phyloP scores from a whole-genome alignment of 352 stramenopile genomes.

The Phytophthora tentaculata region DNA sequence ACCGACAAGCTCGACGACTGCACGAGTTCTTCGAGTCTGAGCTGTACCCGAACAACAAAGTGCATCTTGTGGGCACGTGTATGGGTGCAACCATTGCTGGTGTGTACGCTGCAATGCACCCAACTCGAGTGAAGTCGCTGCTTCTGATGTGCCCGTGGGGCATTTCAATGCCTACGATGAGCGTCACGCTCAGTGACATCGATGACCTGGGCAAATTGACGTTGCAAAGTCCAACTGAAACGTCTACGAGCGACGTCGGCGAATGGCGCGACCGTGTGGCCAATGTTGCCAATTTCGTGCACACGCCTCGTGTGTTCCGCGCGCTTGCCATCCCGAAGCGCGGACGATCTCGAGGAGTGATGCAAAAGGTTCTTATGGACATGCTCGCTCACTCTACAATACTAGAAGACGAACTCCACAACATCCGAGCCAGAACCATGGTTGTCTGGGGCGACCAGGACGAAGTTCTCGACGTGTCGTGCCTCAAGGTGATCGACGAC shows the following conservation, averaged over 20 bases:
- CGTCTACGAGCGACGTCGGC: slow-evolving; percentile 43
- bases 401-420: slow-evolving; percentile 64
- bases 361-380: slow-evolving; percentile 70
- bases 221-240: slow-evolving; percentile 60
- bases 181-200: slow-evolving; percentile 55
- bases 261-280: slow-evolving; percentile 27
- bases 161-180: slow-evolving; percentile 66
- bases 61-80: slow-evolving; percentile 72
- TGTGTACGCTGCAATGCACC: slow-evolving; percentile 68
- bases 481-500: slow-evolving; percentile 60
- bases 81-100: slow-evolving; percentile 78
- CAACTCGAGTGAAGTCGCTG: slow-evolving; percentile 58
- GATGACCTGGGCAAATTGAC: slow-evolving; percentile 58
- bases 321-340: slow-evolving; percentile 34
- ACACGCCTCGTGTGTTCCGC: slow-evolving; percentile 38
- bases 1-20: slow-evolving; percentile 57
- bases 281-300: slow-evolving; percentile 34
- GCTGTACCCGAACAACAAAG: slow-evolving; percentile 53
- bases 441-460: slow-evolving; percentile 77
- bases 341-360: slow-evolving; percentile 35
- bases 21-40: slow-evolving; percentile 64
- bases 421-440: slow-evolving; percentile 57
- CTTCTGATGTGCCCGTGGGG: slow-evolving; percentile 74
- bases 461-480: slow-evolving; percentile 65
- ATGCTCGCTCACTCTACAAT: slow-evolving; percentile 56